Evolutionary conservation across 306 rosid species (phyloP).

Genomic region (Hippophae tibetana): DNA sequence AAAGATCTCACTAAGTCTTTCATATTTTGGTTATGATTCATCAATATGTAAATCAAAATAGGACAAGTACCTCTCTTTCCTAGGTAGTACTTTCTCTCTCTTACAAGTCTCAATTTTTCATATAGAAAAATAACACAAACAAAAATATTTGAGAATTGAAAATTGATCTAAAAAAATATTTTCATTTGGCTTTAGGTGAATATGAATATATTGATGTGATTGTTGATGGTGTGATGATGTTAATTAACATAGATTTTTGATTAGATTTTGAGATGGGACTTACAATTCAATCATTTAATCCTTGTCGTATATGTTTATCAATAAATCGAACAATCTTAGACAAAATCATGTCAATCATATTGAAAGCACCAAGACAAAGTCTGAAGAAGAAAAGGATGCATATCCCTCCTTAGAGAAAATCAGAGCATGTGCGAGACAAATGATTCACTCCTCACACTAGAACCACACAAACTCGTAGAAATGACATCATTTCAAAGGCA

Average conservation of each 20-base stretch:
- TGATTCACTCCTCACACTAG: constrained; percentile 69
- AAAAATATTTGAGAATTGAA: background rate
- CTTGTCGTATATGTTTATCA: constrained; percentile 79
- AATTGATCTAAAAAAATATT: background rate
- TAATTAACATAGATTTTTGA: constrained; percentile 76
- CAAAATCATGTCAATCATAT: constrained; percentile 57
- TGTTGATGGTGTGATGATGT: constrained; percentile 58
- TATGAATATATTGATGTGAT: constrained; percentile 84
- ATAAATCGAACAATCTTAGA: constrained; percentile 63
- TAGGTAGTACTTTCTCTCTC: constrained; percentile 46
- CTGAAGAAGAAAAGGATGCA: constrained; percentile 96
- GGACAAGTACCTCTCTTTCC: constrained; percentile 64
- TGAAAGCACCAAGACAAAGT: constrained; percentile 80
- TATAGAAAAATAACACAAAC: background rate
- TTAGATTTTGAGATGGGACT: constrained; percentile 88
- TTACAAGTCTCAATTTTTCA: background rate
- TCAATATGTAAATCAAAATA: constrained; percentile 82
- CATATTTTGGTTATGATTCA: constrained; percentile 66
- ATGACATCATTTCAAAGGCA: background rate
- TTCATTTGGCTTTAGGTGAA: constrained; percentile 52
- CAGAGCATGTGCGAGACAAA: constrained; percentile 78
- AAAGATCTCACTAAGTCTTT: constrained; percentile 51
- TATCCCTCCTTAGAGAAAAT: constrained; percentile 90
- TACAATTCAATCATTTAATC: constrained; percentile 72
- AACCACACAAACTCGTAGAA: constrained; percentile 9